phyloP scores from a whole-genome alignment of 2,329 filamentous ascomycete genomes.

The Zasmidium cellare region DNA sequence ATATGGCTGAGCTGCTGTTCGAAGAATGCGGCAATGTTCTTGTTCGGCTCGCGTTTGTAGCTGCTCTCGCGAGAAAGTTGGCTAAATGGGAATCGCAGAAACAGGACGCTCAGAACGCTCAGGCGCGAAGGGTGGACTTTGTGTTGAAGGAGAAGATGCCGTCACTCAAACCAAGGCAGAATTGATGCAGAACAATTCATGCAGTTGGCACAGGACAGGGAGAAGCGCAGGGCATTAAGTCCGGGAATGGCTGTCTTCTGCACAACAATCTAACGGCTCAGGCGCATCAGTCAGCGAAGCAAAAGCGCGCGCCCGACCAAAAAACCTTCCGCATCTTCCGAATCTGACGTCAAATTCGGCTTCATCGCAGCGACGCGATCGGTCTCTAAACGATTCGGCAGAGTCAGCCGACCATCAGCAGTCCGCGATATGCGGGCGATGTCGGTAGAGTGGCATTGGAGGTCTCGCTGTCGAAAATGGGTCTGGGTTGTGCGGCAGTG shows the following conservation, averaged over 20 bases:
- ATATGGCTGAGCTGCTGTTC: background rate
- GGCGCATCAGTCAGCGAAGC: background rate
- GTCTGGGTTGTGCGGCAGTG: too few relatives aligned
- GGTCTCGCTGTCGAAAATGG: too few relatives aligned
- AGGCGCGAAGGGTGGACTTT: background rate
- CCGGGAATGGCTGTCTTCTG: background rate
- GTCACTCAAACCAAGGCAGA: background rate
- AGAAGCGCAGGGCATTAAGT: background rate
- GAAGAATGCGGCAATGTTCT: background rate
- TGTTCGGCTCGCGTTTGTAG: background rate
- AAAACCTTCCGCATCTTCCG: background rate
- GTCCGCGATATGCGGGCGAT: background rate
- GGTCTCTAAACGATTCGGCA: background rate
- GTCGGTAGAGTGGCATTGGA: too few relatives aligned
- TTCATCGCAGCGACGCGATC: background rate
- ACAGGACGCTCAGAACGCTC: background rate
- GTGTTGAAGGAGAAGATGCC: background rate
- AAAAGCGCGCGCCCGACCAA: background rate
- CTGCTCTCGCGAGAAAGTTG: background rate
- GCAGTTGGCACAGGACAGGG: background rate
- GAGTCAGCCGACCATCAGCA: background rate
- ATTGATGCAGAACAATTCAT: background rate
- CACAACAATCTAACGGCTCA: background rate
- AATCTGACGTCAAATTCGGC: background rate
- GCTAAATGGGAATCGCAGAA: background rate